Percentiles rank a stretch among this genome's conserved stretches.
These are phyloP conservation scores for Xylaria telfairii DNA, from an alignment of 495 filamentous ascomycete genomes.

Conservation along the genomic window DNA sequence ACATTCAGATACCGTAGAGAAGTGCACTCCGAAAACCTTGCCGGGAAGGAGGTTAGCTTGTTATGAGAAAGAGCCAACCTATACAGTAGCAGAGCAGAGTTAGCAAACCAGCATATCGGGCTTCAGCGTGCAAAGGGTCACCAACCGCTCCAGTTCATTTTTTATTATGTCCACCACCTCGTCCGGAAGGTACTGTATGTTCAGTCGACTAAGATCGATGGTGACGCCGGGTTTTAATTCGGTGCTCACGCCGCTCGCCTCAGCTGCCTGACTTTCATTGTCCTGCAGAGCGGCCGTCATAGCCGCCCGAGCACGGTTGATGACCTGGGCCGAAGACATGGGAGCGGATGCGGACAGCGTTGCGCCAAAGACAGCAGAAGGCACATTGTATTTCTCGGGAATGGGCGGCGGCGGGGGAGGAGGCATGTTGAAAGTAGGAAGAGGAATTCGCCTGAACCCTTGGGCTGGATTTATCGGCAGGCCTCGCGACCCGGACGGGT, in stretches of 20 bases:
- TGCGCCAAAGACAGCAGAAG: conserved; percentile 34
- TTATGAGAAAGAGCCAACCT: conserved; percentile 93
- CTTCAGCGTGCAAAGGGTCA: neutral
- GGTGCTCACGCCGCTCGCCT: conserved; percentile 70
- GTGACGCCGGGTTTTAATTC: conserved; percentile 80
- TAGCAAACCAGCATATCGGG: neutral
- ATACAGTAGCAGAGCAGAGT: conserved; percentile 23
- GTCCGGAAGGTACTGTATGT: conserved; percentile 80
- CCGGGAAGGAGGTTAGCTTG: conserved; percentile 75
- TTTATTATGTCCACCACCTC: conserved; percentile 92
- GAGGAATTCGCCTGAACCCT: conserved; percentile 44
- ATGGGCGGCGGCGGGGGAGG: conserved; percentile 45
- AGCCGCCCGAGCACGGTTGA: conserved; percentile 64
- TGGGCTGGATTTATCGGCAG: conserved; percentile 49
- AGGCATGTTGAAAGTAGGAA: conserved; percentile 37
- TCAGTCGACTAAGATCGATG: conserved; percentile 84
- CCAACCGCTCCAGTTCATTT: conserved; percentile 86
- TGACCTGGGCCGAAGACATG: conserved; percentile 55
- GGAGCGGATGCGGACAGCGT: conserved; percentile 49
- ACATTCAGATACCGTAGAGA: conserved; percentile 96
- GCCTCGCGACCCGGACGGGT: conserved; percentile 39
- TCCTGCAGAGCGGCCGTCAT: conserved; percentile 72
- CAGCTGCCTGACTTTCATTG: conserved; percentile 70
- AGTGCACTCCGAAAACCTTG: conserved; percentile 82
- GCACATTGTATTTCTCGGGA: conserved; percentile 43